Conservation (phyloP, 2,329 filamentous ascomycete genomes). For the Beauveria asiatica region DNA sequence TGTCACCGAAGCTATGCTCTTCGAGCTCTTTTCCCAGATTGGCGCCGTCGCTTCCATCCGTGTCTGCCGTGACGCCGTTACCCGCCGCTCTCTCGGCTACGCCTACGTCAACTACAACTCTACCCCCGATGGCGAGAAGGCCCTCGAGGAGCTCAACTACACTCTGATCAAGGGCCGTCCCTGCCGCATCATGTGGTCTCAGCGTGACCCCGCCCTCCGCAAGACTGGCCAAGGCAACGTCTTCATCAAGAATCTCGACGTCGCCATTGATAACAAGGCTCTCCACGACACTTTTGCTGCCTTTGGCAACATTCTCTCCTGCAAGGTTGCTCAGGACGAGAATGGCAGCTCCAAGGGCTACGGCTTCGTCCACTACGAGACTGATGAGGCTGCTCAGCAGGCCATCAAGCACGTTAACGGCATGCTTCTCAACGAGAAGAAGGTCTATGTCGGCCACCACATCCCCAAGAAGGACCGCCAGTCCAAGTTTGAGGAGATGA, state of each 20-base stretch:
- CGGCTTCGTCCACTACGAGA: conserved; percentile 99
- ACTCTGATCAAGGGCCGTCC: conserved; percentile 97
- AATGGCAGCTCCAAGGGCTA: conserved; percentile 95
- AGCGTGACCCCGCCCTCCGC: conserved; percentile 96
- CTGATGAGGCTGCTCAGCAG: conserved; percentile 89
- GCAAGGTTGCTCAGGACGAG: conserved; percentile 99
- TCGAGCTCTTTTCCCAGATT: conserved; percentile 99
- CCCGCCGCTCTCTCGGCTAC: conserved; percentile 95
- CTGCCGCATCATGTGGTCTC: conserved; percentile 99
- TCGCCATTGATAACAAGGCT: conserved; percentile 99
- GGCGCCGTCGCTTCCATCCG: conserved; percentile 98
- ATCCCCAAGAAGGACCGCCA: conserved; percentile 99
- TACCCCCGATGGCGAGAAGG: conserved; percentile 91
- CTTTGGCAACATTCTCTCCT: conserved; percentile 98
- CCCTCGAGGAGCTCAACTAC: conserved; percentile 98
- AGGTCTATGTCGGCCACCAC: conserved; percentile 98
- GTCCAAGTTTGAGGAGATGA: conserved; percentile 99
- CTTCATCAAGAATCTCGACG: conserved; percentile 99
- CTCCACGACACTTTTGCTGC: conserved; percentile 98
- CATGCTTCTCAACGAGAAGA: conserved; percentile 99
- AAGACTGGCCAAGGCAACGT: conserved; percentile 99
- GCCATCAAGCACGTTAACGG: conserved; percentile 99
- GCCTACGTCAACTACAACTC: conserved; percentile 99
- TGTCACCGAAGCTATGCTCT: conserved; percentile 99
- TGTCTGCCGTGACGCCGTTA: conserved; percentile 98